Evolutionary conservation across 305 asterid genomes (phyloP).

Genomic region (Nicotiana rustica): DNA sequence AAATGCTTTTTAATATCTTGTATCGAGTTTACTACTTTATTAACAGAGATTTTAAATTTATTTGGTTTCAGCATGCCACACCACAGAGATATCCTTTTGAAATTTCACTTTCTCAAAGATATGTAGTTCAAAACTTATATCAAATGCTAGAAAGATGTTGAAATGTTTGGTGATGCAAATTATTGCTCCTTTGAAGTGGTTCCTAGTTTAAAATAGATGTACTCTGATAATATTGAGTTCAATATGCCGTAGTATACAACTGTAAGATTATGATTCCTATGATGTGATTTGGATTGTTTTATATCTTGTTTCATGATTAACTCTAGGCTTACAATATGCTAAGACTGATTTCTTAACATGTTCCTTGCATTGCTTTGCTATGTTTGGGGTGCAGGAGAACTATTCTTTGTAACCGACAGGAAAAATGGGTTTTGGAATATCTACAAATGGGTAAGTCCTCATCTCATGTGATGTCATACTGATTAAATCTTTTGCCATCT

Average conservation of each 20-base stretch:
- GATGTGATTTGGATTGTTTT: not conserved
- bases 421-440: constrained; percentile 94
- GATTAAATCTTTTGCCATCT: constrained; percentile 27
- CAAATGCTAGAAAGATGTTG: not conserved
- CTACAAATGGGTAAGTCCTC: constrained; percentile 81
- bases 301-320: constrained; percentile 21
- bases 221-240: constrained; percentile 15
- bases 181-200: not conserved
- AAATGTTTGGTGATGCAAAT: not conserved
- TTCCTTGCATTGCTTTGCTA: constrained; percentile 6
- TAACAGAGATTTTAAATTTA: not conserved
- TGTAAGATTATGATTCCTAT: not conserved
- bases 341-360: not conserved
- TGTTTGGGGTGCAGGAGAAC: constrained; percentile 71
- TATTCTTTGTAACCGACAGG: constrained; percentile 87
- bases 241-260: not conserved
- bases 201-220: constrained; percentile 8
- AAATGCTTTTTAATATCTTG: not conserved
- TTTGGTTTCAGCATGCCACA: constrained; percentile 1
- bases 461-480: constrained; percentile 33
- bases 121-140: not conserved
- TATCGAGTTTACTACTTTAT: not conserved
- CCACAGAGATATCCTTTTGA: not conserved
- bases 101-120: not conserved
- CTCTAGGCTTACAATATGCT: constrained; percentile 1